Evolutionary conservation across 2,329 filamentous ascomycete species (phyloP), one percentile per base, ranked within the genome.

Genomic region (Penicillium sp.): DNA sequence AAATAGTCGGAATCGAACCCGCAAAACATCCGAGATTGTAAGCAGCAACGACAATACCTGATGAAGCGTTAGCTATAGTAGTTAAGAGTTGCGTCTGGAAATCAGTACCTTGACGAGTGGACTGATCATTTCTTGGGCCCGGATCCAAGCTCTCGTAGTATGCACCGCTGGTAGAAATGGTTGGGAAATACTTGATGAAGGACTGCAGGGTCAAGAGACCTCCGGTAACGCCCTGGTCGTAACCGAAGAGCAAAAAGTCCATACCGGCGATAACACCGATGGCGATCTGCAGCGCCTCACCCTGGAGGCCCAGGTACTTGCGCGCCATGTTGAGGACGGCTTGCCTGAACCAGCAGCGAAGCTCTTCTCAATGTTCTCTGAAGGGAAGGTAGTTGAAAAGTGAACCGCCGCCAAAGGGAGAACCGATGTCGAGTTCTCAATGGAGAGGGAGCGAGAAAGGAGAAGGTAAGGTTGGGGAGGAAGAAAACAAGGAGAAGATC

Each of bases 21-120:
- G 76, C 75, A 69, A 85, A 83, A 70, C 82, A 84, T 21, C 82
- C 81, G n/a, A 83, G 56, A 58, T 81, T 82, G 68, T 82, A 82
- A 8, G 76, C 73, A 26, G 79, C 78, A 19, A 78, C 75, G 1
- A 75, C 74, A 49, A 78, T 78, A 64, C 77, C 76, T 79, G 29
- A 19, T 6, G 6, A 15, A 15, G 13, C 13, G 35, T 41, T 13
- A 41, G 35, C 4, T 9, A 17, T 11, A 2, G 11, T 13, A 19
- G 47, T 11, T 49, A n/a, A 35, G 9, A 31, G 4, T 45, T 62
- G n/a, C 63, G 61, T 41, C 13, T 15, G n/a, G 13, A n/a, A 17
- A 15, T 11, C 44, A 65, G 21, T 62, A 74, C 78, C 75, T 65
- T 79, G 75, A 55, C 75, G 73, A 48, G 75, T 76, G 1, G 76